A percentile compares a stretch with the other conserved stretches of the same genome.
Conservation (phyloP, 257 asterid species). For the Ilex asprella region DNA sequence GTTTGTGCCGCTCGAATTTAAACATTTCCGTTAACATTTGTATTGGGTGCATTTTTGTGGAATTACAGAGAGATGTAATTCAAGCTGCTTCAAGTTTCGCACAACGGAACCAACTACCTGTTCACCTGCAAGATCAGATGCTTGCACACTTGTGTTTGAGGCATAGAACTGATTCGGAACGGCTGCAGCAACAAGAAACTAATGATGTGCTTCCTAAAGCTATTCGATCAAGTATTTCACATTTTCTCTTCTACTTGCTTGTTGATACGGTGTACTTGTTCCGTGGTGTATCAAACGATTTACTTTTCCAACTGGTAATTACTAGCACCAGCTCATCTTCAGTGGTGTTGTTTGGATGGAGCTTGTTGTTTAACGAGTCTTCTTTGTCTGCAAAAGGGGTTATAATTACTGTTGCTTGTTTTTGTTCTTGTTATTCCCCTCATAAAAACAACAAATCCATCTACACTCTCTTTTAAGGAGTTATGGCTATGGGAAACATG, state of each 20-base stretch:
- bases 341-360: too few relatives aligned
- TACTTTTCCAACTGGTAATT: slow-evolving; percentile 82
- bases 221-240: slow-evolving; percentile 61
- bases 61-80: slow-evolving; percentile 58
- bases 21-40: too few relatives aligned
- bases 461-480: too few relatives aligned
- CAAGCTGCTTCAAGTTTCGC: slow-evolving; percentile 73
- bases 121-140: slow-evolving; percentile 75
- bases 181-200: slow-evolving; percentile 76
- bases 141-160: slow-evolving; percentile 68
- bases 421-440: too few relatives aligned
- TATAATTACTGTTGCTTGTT: too few relatives aligned
- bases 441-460: too few relatives aligned
- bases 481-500: too few relatives aligned
- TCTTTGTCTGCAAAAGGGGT: not conserved
- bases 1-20: too few relatives aligned
- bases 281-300: slow-evolving; percentile 67
- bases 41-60: slow-evolving; percentile 6
- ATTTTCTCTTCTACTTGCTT: slow-evolving; percentile 53
- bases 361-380: not conserved
- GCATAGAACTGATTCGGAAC: slow-evolving; percentile 81
- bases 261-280: slow-evolving; percentile 71
- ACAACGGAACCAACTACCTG: slow-evolving; percentile 59
- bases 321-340: slow-evolving; percentile 2
- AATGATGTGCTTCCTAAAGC: slow-evolving; percentile 82